Evolutionary conservation across 2,329 filamentous ascomycete genomes (phyloP), one percentile per base, ranked within the genome.

Genomic region (Ceratocystis lukuohia): DNA sequence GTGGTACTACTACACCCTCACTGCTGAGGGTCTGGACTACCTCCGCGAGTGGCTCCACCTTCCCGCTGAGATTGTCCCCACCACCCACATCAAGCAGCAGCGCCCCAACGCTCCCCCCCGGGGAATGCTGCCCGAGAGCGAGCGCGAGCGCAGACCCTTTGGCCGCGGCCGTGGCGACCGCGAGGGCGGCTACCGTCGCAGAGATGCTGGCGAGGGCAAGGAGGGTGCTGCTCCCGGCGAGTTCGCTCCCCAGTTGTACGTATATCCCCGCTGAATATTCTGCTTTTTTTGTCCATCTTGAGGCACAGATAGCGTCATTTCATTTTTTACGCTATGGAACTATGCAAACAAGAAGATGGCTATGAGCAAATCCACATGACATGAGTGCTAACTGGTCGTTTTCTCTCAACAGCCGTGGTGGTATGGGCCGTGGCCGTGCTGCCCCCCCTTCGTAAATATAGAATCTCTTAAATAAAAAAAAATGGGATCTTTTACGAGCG

Each of bases 1-100:
- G 83, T 96, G 92, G 86, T 96, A 97, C 88, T 99, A 99, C 89
- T 99, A 99, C 88, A 96, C 94, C 81, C 88, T 99, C 81, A 96
- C 93, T 79, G 90, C 92, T 77, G 92, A 97, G 86, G 94, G 94
- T 82, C 93, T 99, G 79, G 93, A 97, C 84, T 99, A 99, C 87
- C 92, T 99, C 80, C 93, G 94, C 78, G 94, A 99, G 85, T 99
- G 94, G 94, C 92, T 99, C 75, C 94, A 99, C 83, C 89, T 99
- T 75, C 94, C 94, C 76, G 92, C 94, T 78, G 94, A 99, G 87
- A 96, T 99, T 77, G 94, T 99, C 73, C 94, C 94, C 74, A 91
- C 95, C 76, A 99, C 94, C 76, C 94, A 99, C 88, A 97, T 99
- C 84, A 99, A 99, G 90, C 92, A 96, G 85, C 91, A 96, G 86